Evolutionary conservation across 2,329 filamentous ascomycete species (phyloP).

Genomic region (Mycosphaerella arachidis): DNA sequence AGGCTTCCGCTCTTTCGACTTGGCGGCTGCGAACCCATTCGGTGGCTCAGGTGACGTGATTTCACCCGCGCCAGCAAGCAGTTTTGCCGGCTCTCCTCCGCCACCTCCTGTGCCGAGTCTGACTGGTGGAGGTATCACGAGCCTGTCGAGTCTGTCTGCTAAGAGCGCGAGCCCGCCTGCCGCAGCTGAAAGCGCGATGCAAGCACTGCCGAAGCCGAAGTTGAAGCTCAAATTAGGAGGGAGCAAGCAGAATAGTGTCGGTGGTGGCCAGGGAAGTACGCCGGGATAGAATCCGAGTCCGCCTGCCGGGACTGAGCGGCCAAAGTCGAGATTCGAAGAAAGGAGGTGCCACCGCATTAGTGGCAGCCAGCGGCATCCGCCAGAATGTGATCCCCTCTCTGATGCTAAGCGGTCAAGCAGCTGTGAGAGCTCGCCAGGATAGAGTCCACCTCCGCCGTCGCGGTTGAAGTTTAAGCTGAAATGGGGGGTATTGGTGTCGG

Average conservation of each 20-base stretch:
- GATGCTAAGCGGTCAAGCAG: too few relatives aligned
- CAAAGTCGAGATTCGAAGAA: too few relatives aligned
- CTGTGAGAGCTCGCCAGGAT: too few relatives aligned
- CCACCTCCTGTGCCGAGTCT: slow-evolving; percentile 2
- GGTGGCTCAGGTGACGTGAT: background rate
- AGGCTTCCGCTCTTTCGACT: slow-evolving; percentile 25
- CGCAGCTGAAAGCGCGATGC: background rate
- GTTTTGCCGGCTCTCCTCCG: slow-evolving; percentile 10
- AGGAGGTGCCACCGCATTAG: too few relatives aligned
- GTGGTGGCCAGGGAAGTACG: background rate
- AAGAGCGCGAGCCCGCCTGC: slow-evolving; percentile 5
- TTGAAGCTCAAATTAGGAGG: slow-evolving; percentile 16
- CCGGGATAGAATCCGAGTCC: background rate
- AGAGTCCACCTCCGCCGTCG: too few relatives aligned
- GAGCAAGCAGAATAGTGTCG: slow-evolving; percentile 5
- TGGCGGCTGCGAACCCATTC: slow-evolving; percentile 3
- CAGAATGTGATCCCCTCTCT: too few relatives aligned
- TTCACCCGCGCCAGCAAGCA: slow-evolving; percentile 1
- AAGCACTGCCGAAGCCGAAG: slow-evolving; percentile 22
- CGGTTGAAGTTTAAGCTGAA: too few relatives aligned
- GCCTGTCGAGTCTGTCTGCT: slow-evolving; percentile 14
- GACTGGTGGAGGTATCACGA: background rate
- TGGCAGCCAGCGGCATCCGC: too few relatives aligned
- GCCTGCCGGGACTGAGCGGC: too few relatives aligned
- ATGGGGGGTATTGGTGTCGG: too few relatives aligned